These are phyloP conservation scores for Viola pubescens DNA, from an alignment of 441 rosid genomes.

Conservation along the genomic window DNA sequence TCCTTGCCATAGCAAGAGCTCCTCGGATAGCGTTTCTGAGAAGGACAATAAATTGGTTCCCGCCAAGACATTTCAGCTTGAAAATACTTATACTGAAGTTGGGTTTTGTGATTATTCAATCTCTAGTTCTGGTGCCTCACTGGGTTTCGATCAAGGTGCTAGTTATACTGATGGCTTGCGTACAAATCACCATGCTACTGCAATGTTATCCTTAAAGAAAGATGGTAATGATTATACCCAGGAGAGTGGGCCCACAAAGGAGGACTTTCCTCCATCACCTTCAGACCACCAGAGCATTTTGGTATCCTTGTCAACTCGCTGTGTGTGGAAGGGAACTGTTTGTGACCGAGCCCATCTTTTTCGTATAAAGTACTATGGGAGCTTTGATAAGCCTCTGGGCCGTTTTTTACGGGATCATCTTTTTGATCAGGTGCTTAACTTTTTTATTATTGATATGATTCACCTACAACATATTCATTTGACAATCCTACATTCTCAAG, in stretches of 20 bases:
- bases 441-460: slow-evolving; percentile 5
- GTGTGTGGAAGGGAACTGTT: slow-evolving; percentile 94
- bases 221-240: slow-evolving; percentile 33
- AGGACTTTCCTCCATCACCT: slow-evolving; percentile 87
- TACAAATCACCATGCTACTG: slow-evolving; percentile 13
- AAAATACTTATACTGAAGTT: slow-evolving; percentile 23
- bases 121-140: slow-evolving; percentile 23
- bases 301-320: slow-evolving; percentile 82
- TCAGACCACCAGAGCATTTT: slow-evolving; percentile 94
- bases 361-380: slow-evolving; percentile 91
- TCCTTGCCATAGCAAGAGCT: slow-evolving; percentile 18
- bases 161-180: too few species aligned
- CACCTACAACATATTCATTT: slow-evolving; percentile 8
- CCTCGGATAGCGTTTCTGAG: slow-evolving; percentile 22
- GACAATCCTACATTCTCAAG: slow-evolving; percentile 1
- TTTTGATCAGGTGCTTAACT: slow-evolving; percentile 58
- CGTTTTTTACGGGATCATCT: slow-evolving; percentile 77
- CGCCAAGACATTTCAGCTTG: slow-evolving; percentile 27
- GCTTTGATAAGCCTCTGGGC: slow-evolving; percentile 88
- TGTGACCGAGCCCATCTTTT: slow-evolving; percentile 88
- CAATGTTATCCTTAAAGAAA: slow-evolving; percentile 22
- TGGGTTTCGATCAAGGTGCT: slow-evolving; percentile 23
- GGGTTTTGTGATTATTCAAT: slow-evolving; percentile 22
- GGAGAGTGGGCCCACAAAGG: slow-evolving; percentile 47
- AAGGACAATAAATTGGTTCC: slow-evolving; percentile 29